Conservation (phyloP, 2,329 filamentous ascomycete genomes). For the Chalaropsis thielavioides region DNA sequence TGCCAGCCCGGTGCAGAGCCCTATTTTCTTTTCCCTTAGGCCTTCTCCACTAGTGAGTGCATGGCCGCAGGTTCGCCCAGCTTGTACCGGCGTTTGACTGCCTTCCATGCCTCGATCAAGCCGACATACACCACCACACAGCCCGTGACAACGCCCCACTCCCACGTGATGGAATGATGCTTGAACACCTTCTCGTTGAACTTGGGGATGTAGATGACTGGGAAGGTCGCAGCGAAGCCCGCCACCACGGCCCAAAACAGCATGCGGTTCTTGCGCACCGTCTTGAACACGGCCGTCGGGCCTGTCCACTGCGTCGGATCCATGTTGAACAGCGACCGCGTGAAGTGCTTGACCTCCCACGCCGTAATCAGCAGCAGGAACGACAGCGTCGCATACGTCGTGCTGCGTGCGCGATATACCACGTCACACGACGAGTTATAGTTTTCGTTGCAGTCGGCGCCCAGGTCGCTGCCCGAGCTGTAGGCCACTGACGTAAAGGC, state of each 20-base stretch:
- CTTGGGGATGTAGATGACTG: slow-evolving; percentile 52
- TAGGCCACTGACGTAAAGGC: slow-evolving; percentile 48
- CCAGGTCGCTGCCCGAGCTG: slow-evolving; percentile 34
- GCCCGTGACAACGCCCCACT: slow-evolving; percentile 54
- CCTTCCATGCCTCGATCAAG: slow-evolving; percentile 57
- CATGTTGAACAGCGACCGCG: slow-evolving; percentile 55
- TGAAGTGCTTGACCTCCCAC: slow-evolving; percentile 61
- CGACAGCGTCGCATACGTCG: slow-evolving; percentile 54
- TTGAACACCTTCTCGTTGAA: slow-evolving; percentile 55
- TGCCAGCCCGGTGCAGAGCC: too few relatives aligned
- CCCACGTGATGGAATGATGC: slow-evolving; percentile 53
- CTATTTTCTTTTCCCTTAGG: not conserved
- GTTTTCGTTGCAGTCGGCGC: slow-evolving; percentile 42
- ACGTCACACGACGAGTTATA: slow-evolving; percentile 36
- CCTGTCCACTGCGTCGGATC: slow-evolving; percentile 37
- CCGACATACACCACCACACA: slow-evolving; percentile 45
- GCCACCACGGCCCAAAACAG: slow-evolving; percentile 48
- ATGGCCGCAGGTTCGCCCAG: slow-evolving; percentile 22
- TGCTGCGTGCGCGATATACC: slow-evolving; percentile 50
- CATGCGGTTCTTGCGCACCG: slow-evolving; percentile 56
- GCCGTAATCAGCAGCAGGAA: slow-evolving; percentile 54
- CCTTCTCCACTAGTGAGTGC: slow-evolving; percentile 8
- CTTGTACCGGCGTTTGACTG: slow-evolving; percentile 39
- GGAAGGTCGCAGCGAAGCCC: slow-evolving; percentile 46
- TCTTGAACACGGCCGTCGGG: slow-evolving; percentile 37